Base-by-base conservation (phyloP, 139 green algal genomes). In the Tetraselmis striata region DNA sequence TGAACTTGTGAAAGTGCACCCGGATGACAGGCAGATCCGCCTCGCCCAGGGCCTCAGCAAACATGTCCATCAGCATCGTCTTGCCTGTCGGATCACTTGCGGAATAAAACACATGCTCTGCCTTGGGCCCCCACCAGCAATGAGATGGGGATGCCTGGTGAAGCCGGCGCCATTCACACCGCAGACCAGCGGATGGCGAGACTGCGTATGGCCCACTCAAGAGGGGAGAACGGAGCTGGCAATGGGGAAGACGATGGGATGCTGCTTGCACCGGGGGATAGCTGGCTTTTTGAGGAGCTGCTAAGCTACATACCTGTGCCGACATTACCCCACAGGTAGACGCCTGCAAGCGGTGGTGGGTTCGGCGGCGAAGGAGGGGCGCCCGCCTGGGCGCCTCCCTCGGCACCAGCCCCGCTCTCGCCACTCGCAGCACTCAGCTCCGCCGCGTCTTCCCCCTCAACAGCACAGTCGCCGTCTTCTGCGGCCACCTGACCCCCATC, bases 1-100 rank as follows among this genome's bases (percentile, higher is more conserved):
- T 80, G 77, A 80, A 80, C 28, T 31, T 59, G 77, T 80, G 77
- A 32, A 80, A 80, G 77, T 80, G 77, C n/a, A 80, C 28, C 18
- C 77, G 31, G 29, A 80, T 18, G 0, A 29, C 59, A 5, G 1
- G 27, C 2, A 81, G 0, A 1, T 31, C 79, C 74, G 59, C 32
- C 28, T 58, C 32, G 2, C 1, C 24, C 24, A 32, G 59, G 31
- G 25, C 31, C 0, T 32, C 27, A 22, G 28, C 32, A n/a, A 80
- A 80, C 24, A 80, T 28, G 18, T 80, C 77, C 77, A 80, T 80
- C 29, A 31, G 32, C 29, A 80, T 59, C 27, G 77, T 80, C 77
- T 80, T 80, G 27, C 77, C 77, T 31, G 29, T 59, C 11, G 18
- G 11, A 67, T 25, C 45, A 67, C 45, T 5, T 18, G 45, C 45